Base-by-base conservation (phyloP, 176 grass and related monocot genomes). In the Oryza glaberrima region DNA sequence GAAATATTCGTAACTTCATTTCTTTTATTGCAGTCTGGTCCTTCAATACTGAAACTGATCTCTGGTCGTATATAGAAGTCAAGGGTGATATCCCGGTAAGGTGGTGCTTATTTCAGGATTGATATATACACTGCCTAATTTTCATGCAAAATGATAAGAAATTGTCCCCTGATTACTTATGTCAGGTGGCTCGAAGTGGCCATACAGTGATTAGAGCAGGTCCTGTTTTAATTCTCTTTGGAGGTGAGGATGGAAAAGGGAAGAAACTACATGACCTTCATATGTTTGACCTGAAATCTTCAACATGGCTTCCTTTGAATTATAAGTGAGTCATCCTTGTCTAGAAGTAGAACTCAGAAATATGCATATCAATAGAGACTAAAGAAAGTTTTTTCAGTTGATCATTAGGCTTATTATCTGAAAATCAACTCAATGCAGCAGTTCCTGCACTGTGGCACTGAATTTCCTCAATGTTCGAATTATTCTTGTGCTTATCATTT, bases 281-380 rank as follows among this genome's bases (percentile, higher is more conserved):
- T 82, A 98, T 98, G 96, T 92, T 98, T 67, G 91, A 98, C 92
- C 82, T 98, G 83, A 96, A 98, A 71, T 94, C 96, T 74, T 92
- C 88, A 64, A 95, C 88, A 35, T 98, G 96, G 96, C 96, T 98
- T 94, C 96, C 93, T 72, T 92, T 98, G 84, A 94, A 92, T 78
- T 94, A 98, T 73, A 98, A 94, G 96, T 98, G 82, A 92, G 93
- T 90, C 44, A 25, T 84, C 82, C 70, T 72, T 81, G 7, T 68
- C 15, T 73, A 26, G 56, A 56, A 56, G 17, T 56, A 56, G 14
- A 75, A 80, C 70, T 77, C 54, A 35, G 41, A 75, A 79, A 22
- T 45, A 17, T 73, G 41, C 9, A 83, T 77, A 35, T 36, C 32
- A 74, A 47, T 69, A 86, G 2, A 32, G 65, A 9, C 32, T 83